Evolutionary conservation across 805 yeast species (phyloP).

Genomic region (Candida tibetensis): DNA sequence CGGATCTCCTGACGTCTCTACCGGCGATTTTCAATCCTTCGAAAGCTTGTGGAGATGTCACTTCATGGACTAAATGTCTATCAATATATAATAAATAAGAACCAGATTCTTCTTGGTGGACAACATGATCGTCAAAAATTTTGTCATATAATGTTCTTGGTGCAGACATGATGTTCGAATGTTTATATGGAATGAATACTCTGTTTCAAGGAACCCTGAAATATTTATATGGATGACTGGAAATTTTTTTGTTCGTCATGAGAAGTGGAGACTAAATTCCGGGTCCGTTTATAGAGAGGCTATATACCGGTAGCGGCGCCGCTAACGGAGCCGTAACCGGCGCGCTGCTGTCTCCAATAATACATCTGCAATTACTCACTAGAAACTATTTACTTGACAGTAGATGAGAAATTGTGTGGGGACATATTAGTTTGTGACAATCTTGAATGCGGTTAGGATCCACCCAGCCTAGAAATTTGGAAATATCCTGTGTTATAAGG

Average conservation of each 20-base stretch:
- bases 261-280: too few relatives aligned
- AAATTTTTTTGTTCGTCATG: conserved; percentile 1
- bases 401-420: too few relatives aligned
- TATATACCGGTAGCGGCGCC: too few relatives aligned
- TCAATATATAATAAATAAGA: conserved; percentile 88
- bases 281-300: not conserved
- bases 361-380: not conserved
- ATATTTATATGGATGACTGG: not conserved
- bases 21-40: conserved; percentile 90
- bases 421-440: too few relatives aligned
- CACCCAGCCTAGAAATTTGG: too few relatives aligned
- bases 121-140: conserved; percentile 92
- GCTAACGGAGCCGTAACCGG: conserved; percentile 6
- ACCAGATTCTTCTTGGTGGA: conserved; percentile 83
- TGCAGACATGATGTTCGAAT: conserved; percentile 7
- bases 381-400: conserved; percentile 2
- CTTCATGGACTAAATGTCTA: conserved; percentile 97
- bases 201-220: not conserved
- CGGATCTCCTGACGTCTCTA: conserved; percentile 84
- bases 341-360: not conserved
- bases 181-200: too few relatives aligned
- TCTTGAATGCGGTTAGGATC: too few relatives aligned
- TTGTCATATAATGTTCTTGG: conserved; percentile 84
- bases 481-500: too few relatives aligned
- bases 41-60: conserved; percentile 98